phyloP scores from a whole-genome alignment of 208 protist species.

The Trypanosoma melophagium region DNA sequence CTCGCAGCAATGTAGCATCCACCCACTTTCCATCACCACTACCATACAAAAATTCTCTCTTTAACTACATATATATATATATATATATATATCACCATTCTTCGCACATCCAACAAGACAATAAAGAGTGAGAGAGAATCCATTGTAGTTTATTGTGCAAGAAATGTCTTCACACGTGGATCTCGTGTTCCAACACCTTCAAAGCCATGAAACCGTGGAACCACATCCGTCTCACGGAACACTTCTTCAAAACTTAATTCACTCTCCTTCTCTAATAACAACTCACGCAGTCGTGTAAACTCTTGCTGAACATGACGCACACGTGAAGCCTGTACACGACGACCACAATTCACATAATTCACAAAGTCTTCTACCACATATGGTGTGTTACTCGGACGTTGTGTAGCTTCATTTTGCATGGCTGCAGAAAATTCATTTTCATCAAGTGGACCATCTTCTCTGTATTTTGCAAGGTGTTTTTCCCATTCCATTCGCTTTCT shows the following conservation, averaged over 20 bases:
- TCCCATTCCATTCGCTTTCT: constrained; percentile 67
- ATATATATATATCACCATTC: too few relatives aligned
- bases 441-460: constrained; percentile 47
- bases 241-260: constrained; percentile 46
- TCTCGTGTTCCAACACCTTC: constrained; percentile 42
- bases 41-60: too few relatives aligned
- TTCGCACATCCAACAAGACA: too few relatives aligned
- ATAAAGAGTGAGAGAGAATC: too few relatives aligned
- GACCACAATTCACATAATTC: constrained; percentile 88
- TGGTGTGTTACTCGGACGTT: constrained; percentile 51
- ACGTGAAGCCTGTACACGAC: constrained; percentile 51
- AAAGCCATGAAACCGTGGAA: constrained; percentile 44
- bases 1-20: too few relatives aligned
- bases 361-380: constrained; percentile 90
- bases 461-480: constrained; percentile 38
- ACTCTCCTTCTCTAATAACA: constrained; percentile 44
- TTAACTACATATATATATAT: constrained; percentile 17
- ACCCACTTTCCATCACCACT: too few relatives aligned
- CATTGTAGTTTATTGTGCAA: constrained; percentile 21
- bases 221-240: constrained; percentile 47
- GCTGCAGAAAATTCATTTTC: constrained; percentile 56
- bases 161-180: constrained; percentile 55
- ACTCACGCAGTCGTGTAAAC: constrained; percentile 52
- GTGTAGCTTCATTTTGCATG: constrained; percentile 58
- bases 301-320: constrained; percentile 55